Percentiles rank a stretch among this genome's conserved stretches.
These are phyloP conservation scores for Cryphonectria carpinicola DNA, from an alignment of 2,329 filamentous ascomycete genomes.

Conservation along the genomic window DNA sequence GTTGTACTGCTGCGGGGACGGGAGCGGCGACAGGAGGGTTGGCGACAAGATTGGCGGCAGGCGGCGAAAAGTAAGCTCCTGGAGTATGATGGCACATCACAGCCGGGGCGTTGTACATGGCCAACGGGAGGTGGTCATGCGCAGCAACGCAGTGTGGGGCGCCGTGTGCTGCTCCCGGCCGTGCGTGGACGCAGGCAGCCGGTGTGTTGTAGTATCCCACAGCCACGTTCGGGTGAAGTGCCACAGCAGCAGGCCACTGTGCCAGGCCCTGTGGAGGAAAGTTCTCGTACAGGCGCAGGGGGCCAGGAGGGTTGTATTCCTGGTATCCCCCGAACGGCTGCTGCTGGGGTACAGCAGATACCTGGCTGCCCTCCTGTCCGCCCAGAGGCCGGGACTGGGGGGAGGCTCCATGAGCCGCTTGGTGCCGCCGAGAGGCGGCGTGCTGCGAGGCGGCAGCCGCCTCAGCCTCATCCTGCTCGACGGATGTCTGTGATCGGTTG, in stretches of 20 bases:
- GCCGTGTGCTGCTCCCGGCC: neutral
- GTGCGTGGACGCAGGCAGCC: neutral
- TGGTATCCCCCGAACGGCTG: neutral
- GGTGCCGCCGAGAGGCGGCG: too few species aligned
- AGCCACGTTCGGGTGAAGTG: neutral
- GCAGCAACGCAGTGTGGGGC: too few species aligned
- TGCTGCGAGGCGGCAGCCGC: too few species aligned
- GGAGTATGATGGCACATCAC: too few species aligned
- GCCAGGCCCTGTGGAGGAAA: neutral
- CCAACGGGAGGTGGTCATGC: too few species aligned
- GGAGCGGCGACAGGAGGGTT: too few species aligned
- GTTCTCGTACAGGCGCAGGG: neutral
- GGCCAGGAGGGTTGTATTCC: too few species aligned
- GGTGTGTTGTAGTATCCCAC: neutral
- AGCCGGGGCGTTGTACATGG: too few species aligned
- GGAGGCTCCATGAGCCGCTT: too few species aligned
- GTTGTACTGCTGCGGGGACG: too few species aligned
- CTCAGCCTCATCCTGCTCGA: neutral
- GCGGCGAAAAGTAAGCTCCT: too few species aligned
- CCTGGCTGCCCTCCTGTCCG: neutral
- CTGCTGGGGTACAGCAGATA: neutral
- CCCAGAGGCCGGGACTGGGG: neutral
- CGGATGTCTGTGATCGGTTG: neutral
- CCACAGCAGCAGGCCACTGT: neutral
- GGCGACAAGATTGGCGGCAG: too few species aligned